phyloP scores from a whole-genome alignment of 139 green algal species.

The Chlorella sp. region DNA sequence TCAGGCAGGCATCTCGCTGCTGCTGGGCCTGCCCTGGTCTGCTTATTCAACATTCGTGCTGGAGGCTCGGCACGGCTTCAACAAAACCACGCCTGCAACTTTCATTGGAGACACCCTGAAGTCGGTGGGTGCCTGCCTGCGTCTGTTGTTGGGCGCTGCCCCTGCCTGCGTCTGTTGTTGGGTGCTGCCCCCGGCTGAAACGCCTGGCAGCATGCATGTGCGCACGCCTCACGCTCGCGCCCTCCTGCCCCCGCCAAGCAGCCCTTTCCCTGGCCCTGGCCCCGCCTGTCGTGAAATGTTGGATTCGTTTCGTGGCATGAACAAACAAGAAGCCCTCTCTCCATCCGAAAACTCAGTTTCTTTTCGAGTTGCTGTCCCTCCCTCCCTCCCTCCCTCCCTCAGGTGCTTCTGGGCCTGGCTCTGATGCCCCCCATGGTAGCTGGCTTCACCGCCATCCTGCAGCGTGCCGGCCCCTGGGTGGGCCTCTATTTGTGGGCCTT shows the following conservation, averaged over 20 bases:
- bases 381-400: not conserved
- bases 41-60: conserved; percentile 86
- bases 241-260: no score
- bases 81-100: conserved; percentile 82
- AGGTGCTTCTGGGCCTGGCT: conserved; percentile 64
- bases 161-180: not conserved
- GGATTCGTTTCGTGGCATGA: no score
- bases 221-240: no score
- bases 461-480: conserved; percentile 64
- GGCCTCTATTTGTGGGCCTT: conserved; percentile 89
- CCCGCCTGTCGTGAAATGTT: no score
- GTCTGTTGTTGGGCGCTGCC: not conserved
- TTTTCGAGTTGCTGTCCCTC: not conserved
- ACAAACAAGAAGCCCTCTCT: no score
- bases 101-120: conserved; percentile 81
- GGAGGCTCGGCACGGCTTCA: conserved; percentile 90
- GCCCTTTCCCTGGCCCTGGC: no score
- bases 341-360: not conserved
- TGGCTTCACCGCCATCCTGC: conserved; percentile 73
- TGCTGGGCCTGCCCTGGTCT: conserved; percentile 76
- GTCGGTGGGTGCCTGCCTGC: conserved; percentile 30
- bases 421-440: conserved; percentile 80
- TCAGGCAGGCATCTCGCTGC: not conserved
- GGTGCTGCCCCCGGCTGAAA: not conserved
- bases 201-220: no score